Base-by-base conservation (phyloP, 208 protist genomes). In the Trypanosoma caninum region DNA sequence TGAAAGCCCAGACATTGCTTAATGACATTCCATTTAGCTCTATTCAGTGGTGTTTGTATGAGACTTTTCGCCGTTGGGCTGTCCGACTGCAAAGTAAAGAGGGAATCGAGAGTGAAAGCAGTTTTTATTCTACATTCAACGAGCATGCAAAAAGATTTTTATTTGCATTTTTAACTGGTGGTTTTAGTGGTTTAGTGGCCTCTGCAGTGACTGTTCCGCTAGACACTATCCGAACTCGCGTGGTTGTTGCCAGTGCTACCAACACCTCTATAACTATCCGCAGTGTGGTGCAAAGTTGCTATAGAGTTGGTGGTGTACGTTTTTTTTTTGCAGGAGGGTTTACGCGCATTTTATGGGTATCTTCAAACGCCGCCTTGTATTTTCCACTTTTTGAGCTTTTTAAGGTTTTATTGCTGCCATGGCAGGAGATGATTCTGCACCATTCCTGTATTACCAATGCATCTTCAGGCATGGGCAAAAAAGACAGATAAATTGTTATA, bases 11-110 rank as follows among this genome's bases (percentile, higher is more conserved):
- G 56, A 90, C 82, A 23, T 22, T 94, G 22, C 37, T 88, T 22
- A 80, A 94, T 58, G 87, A 94, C 56, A 76, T 94, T 14, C 87
- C 87, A 1, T 94, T 91, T 60, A 87, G 79, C 27, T 58, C 84
- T 9, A 82, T 71, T 14, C 87, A 94, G 59, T 94, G 87, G 84
- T 51, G 84, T 14, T 35, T 68, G 7, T 94, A 94, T 63, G 87
- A 94, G 65, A 76, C 65, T 10, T 42, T 94, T 60, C 78, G 82
- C 25, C 75, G 82, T 25, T 87, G 81, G 75, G 69, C 76, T 22
- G 53, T 35, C 13, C 1, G 30, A 14, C 7, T 68, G 65, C 30
- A 42, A 42, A 20, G n/a, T 22, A 27, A 23, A 28, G n/a, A 63
- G 31, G 11, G 30, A 20, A 20, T 51, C 13, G 52, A 72, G 0